Percentiles rank a stretch among this genome's conserved stretches.
phyloP scores from a whole-genome alignment of 768 basidiomycete genomes.

The Pholiota molesta region DNA sequence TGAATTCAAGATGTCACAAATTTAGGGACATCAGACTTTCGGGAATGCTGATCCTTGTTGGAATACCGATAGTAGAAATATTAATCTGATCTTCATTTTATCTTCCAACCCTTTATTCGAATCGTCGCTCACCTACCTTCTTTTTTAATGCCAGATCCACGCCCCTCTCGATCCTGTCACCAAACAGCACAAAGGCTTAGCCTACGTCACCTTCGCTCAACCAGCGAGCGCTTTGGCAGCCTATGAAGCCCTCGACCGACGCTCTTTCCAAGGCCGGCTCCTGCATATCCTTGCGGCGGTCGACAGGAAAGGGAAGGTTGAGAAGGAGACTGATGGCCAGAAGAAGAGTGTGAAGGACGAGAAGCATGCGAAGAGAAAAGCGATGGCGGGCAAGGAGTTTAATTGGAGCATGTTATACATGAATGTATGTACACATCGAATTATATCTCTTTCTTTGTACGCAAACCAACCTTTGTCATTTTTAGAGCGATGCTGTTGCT shows the following conservation, averaged over 20 bases:
- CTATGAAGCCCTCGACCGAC: conserved; percentile 77
- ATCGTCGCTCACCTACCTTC: conserved; percentile 4
- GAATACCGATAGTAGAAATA: conserved; percentile 68
- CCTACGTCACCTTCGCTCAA: conserved; percentile 50
- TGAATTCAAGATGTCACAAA: conserved; percentile 24
- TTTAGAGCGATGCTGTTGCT: conserved; percentile 91
- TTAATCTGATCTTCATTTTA: conserved; percentile 31
- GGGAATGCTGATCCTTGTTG: conserved; percentile 61
- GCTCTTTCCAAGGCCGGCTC: conserved; percentile 88
- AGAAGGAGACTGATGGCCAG: conserved; percentile 44
- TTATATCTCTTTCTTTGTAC: conserved; percentile 22
- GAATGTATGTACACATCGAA: conserved; percentile 75
- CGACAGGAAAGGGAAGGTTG: conserved; percentile 55
- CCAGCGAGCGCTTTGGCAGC: conserved; percentile 59
- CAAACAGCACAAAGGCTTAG: conserved; percentile 52
- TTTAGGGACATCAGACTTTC: conserved; percentile 72
- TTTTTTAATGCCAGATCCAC: conserved; percentile 40
- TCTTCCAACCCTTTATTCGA: background rate
- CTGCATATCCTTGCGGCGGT: conserved; percentile 90
- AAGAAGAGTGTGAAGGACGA: conserved; percentile 63
- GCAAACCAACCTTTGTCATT: conserved; percentile 3
- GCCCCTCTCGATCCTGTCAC: conserved; percentile 48
- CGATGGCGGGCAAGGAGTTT: conserved; percentile 74
- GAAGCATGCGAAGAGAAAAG: conserved; percentile 64
- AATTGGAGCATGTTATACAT: conserved; percentile 96